Conservation (phyloP, 345 rosid genomes). For the Luvunga scandens region DNA sequence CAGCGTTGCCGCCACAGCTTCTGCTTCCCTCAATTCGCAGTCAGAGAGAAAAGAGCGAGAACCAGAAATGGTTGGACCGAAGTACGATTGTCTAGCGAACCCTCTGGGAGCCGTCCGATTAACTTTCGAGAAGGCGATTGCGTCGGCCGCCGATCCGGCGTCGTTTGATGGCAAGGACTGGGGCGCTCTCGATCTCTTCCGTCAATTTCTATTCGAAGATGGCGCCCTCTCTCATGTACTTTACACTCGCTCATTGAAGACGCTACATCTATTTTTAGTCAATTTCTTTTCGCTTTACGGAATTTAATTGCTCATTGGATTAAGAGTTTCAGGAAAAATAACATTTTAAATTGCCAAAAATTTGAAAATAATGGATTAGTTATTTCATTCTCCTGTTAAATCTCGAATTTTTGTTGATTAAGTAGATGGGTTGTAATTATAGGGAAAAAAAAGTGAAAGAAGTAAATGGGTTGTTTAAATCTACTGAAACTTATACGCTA, state of each 20-base stretch:
- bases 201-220: slow-evolving; percentile 63
- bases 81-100: slow-evolving; percentile 74
- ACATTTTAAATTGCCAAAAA: background rate
- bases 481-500: background rate
- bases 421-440: background rate
- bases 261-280: background rate
- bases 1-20: background rate
- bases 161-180: slow-evolving; percentile 83
- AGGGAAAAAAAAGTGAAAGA: too few relatives aligned
- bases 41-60: background rate
- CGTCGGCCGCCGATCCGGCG: slow-evolving; percentile 58
- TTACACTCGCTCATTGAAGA: background rate
- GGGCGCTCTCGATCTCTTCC: slow-evolving; percentile 83
- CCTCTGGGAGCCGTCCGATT: slow-evolving; percentile 89
- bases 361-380: background rate
- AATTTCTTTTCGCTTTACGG: background rate
- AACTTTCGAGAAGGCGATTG: slow-evolving; percentile 68
- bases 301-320: background rate
- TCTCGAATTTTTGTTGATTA: background rate
- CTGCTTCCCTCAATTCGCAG: background rate
- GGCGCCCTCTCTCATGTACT: slow-evolving; percentile 56
- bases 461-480: background rate
- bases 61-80: slow-evolving; percentile 68
- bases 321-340: background rate
- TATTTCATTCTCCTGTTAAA: background rate